These are phyloP conservation scores for Cryptosporidium xiaoi DNA, from an alignment of 169 alveolate species.

Conservation along the genomic window DNA sequence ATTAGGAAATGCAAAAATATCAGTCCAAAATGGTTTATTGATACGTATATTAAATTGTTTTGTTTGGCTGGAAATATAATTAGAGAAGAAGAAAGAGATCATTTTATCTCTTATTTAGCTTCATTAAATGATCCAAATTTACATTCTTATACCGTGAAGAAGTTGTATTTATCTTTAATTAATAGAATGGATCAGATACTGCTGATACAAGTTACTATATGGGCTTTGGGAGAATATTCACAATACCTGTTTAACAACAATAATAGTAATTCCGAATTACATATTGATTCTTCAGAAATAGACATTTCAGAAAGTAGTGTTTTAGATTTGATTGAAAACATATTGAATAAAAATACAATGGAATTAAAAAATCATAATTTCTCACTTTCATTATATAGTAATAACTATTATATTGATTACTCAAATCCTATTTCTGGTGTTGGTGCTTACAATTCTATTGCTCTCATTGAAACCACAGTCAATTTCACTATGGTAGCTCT, in stretches of 20 bases:
- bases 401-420: conserved; percentile 21
- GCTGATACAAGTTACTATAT: conserved; percentile 88
- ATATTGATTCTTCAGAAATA: conserved; percentile 38
- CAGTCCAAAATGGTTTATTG: conserved; percentile 89
- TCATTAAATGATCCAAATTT: conserved; percentile 83
- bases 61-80: conserved; percentile 87
- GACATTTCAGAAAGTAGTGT: conserved; percentile 11
- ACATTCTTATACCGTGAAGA: conserved; percentile 85
- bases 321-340: conserved; percentile 14
- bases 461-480: conserved; percentile 29
- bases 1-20: conserved; percentile 87
- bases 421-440: conserved; percentile 41
- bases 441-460: conserved; percentile 18
- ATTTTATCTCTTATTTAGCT: conserved; percentile 82
- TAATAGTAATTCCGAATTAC: background rate
- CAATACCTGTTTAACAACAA: conserved; percentile 30
- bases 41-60: conserved; percentile 91
- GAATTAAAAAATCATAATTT: conserved; percentile 13
- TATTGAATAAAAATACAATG: conserved; percentile 12
- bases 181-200: conserved; percentile 89
- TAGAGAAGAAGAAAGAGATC: conserved; percentile 84
- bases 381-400: conserved; percentile 18
- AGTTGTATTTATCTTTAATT: conserved; percentile 83
- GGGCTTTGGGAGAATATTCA: conserved; percentile 91
- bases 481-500: conserved; percentile 48